A percentile compares a stretch with the other conserved stretches of the same genome.
These are phyloP conservation scores for Plasmodium vinckei DNA, from an alignment of 169 alveolate genomes.

Conservation along the genomic window DNA sequence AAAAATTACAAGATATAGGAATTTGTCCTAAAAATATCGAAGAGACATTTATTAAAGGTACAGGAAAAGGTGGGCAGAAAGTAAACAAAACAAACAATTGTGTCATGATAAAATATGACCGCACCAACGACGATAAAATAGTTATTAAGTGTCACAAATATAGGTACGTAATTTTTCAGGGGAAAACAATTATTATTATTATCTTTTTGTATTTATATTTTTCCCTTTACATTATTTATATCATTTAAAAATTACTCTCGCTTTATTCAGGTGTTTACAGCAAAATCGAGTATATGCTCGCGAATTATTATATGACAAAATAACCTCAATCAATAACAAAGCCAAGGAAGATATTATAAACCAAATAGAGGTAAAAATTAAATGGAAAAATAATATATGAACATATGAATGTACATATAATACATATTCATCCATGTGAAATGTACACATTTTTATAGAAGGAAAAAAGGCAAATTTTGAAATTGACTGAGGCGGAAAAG, in stretches of 20 bases:
- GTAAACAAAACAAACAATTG: conserved; percentile 90
- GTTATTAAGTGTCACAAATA: conserved; percentile 79
- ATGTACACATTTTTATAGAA: conserved; percentile 54
- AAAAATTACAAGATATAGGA: conserved; percentile 71
- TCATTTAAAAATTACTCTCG: background rate
- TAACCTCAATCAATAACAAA: conserved; percentile 59
- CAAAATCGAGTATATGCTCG: conserved; percentile 84
- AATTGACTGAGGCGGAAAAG: conserved; percentile 83
- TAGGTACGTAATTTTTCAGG: conserved; percentile 23
- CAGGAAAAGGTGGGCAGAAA: conserved; percentile 93
- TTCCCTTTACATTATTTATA: background rate
- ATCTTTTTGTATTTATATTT: background rate
- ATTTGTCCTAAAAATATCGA: conserved; percentile 75
- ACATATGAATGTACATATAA: background rate
- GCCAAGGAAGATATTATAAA: conserved; percentile 12
- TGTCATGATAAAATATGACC: conserved; percentile 83
- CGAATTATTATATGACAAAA: conserved; percentile 74
- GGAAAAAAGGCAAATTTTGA: conserved; percentile 78
- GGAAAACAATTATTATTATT: background rate
- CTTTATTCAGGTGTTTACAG: conserved; percentile 60
- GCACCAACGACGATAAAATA: conserved; percentile 73
- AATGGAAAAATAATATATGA: background rate
- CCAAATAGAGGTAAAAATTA: conserved; percentile 18
- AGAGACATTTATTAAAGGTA: conserved; percentile 87
- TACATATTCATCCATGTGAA: background rate